Conservation (phyloP, 2,329 filamentous ascomycete species). For the Akanthomyces lecanii region DNA sequence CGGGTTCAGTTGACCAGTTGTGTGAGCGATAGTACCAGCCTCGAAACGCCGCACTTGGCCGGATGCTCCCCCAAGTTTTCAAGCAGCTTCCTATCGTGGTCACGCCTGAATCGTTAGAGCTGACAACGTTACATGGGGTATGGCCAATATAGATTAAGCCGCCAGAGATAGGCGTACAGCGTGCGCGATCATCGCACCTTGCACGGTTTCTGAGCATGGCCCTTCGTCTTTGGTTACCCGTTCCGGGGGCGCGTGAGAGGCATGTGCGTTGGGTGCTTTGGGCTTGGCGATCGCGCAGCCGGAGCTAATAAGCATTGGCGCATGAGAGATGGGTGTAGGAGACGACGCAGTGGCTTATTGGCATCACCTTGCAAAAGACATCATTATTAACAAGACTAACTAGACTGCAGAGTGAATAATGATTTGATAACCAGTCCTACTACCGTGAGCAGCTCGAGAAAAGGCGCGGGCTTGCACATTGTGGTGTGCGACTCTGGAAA, state of each 20-base stretch:
- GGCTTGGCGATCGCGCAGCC: too few relatives aligned
- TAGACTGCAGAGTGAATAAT: too few relatives aligned
- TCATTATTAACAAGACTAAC: too few relatives aligned
- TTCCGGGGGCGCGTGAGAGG: background rate
- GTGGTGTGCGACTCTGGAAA: background rate
- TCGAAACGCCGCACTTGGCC: conserved; percentile 7
- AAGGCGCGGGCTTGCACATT: too few relatives aligned
- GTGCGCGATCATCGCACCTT: background rate
- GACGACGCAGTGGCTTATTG: too few relatives aligned
- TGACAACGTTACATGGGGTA: conserved; percentile 15
- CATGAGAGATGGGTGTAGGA: too few relatives aligned
- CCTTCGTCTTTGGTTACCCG: background rate
- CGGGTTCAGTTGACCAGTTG: background rate
- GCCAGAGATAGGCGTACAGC: background rate
- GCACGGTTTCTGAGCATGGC: background rate
- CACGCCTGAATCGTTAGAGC: background rate
- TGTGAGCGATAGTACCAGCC: background rate
- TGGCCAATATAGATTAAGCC: background rate
- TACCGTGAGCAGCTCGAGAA: too few relatives aligned
- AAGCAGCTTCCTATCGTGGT: conserved; percentile 7
- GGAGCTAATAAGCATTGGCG: too few relatives aligned
- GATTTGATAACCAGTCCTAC: too few relatives aligned
- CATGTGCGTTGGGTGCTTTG: too few relatives aligned
- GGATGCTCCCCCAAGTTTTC: background rate
- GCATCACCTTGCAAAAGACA: too few relatives aligned